These are phyloP conservation scores for Scheffersomyces insectosa DNA, from an alignment of 1,139 yeast genomes.

Conservation along the genomic window DNA sequence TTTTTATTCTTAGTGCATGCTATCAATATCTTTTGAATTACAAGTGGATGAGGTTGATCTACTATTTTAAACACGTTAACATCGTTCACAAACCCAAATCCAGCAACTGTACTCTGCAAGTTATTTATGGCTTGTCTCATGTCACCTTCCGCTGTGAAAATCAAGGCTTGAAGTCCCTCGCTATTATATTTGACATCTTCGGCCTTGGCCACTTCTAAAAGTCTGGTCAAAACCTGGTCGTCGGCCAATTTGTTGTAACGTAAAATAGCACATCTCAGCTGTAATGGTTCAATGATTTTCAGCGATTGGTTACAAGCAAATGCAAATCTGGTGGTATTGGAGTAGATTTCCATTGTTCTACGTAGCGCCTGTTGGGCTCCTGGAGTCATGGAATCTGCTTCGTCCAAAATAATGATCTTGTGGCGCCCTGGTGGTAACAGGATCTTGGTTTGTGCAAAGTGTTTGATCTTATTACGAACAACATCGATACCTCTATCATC, in stretches of 20 bases:
- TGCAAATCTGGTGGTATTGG: conserved; percentile 93
- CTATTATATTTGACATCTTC: conserved; percentile 81
- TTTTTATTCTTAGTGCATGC: conserved; percentile 49
- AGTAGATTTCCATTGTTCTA: conserved; percentile 95
- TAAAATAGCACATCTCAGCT: conserved; percentile 93
- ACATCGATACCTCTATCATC: conserved; percentile 54
- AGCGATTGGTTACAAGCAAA: conserved; percentile 95
- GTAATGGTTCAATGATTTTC: conserved; percentile 95
- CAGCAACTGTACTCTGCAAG: conserved; percentile 90
- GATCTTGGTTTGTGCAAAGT: conserved; percentile 75
- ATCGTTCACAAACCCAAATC: conserved; percentile 86
- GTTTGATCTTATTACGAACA: conserved; percentile 49
- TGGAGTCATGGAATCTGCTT: conserved; percentile 98
- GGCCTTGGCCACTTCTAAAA: conserved; percentile 66
- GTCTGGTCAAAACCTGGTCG: conserved; percentile 77
- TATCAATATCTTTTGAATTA: conserved; percentile 70
- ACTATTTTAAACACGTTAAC: conserved; percentile 93
- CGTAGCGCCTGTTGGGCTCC: conserved; percentile 98
- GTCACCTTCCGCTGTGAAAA: conserved; percentile 98
- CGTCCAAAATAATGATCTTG: conserved; percentile 88
- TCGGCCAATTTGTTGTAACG: conserved; percentile 81
- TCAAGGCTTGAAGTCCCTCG: conserved; percentile 89
- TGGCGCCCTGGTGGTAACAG: conserved; percentile 58
- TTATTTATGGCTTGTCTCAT: conserved; percentile 98
- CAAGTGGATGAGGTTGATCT: conserved; percentile 94